These are phyloP conservation scores for Trypanosoma theileri DNA, from an alignment of 208 protist species.

Conservation along the genomic window DNA sequence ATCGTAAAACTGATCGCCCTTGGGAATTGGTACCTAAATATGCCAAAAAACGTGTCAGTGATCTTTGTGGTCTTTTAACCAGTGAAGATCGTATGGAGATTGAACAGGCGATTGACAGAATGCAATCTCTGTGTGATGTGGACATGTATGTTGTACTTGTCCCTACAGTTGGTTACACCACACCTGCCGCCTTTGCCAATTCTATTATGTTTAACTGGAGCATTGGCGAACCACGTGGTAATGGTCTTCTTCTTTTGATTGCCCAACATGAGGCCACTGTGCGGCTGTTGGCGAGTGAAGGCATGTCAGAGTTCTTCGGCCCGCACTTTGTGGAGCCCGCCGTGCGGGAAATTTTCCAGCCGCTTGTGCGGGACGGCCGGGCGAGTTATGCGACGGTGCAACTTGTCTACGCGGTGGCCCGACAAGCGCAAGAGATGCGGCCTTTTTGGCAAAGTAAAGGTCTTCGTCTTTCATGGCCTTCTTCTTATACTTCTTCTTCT, in stretches of 20 bases:
- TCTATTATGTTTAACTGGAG: conserved; percentile 87
- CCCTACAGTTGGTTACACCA: conserved; percentile 84
- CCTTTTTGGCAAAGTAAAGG: conserved; percentile 56
- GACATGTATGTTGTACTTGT: conserved; percentile 87
- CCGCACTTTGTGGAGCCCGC: conserved; percentile 62
- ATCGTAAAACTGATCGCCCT: conserved; percentile 73
- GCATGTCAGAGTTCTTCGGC: conserved; percentile 84
- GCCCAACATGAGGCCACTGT: conserved; percentile 80
- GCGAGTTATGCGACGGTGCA: conserved; percentile 81
- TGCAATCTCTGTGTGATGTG: conserved; percentile 79
- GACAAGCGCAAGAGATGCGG: conserved; percentile 83
- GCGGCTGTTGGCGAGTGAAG: conserved; percentile 68
- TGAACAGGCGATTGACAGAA: conserved; percentile 84
- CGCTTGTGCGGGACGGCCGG: conserved; percentile 73
- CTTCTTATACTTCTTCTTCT: no score
- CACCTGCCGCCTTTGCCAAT: conserved; percentile 75
- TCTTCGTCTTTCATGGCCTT: no score
- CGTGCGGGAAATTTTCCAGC: conserved; percentile 78
- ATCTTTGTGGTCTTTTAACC: conserved; percentile 75
- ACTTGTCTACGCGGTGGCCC: conserved; percentile 85
- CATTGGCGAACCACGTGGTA: conserved; percentile 72
- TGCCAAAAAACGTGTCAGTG: conserved; percentile 82
- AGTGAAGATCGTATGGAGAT: conserved; percentile 88
- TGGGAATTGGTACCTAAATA: conserved; percentile 84
- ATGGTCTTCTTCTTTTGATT: conserved; percentile 80